These are phyloP conservation scores for Mallotus repandus DNA, from an alignment of 441 rosid genomes.

Conservation along the genomic window DNA sequence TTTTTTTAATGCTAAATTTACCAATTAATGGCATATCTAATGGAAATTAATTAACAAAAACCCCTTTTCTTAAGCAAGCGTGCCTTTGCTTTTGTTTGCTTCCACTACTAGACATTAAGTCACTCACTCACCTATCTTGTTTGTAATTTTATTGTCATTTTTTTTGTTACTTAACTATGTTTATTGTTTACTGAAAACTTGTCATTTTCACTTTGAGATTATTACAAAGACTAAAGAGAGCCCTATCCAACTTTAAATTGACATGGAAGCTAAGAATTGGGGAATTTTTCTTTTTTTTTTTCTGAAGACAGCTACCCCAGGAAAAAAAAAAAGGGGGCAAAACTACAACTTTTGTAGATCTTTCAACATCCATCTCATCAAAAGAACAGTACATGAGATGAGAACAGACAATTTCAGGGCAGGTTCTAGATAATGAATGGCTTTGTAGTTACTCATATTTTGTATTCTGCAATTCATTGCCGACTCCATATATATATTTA, in stretches of 20 bases:
- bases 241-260: background rate
- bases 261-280: too few relatives aligned
- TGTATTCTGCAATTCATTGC: background rate
- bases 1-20: constrained; percentile 2
- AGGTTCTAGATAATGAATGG: background rate
- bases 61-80: background rate
- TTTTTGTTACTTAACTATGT: too few relatives aligned
- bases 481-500: background rate
- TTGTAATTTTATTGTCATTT: background rate
- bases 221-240: background rate
- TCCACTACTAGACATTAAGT: background rate
- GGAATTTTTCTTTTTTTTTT: too few relatives aligned
- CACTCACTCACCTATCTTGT: background rate
- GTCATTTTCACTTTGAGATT: background rate
- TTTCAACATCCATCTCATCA: too few relatives aligned
- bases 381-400: too few relatives aligned
- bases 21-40: constrained; percentile 9
- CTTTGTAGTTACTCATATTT: background rate
- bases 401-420: background rate
- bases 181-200: background rate
- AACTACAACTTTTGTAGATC: too few relatives aligned
- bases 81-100: background rate
- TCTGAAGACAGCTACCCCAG: too few relatives aligned
- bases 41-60: background rate
- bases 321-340: too few relatives aligned